phyloP scores from a whole-genome alignment of 2,329 filamentous ascomycete species.

The Cyphellophora europaea region DNA sequence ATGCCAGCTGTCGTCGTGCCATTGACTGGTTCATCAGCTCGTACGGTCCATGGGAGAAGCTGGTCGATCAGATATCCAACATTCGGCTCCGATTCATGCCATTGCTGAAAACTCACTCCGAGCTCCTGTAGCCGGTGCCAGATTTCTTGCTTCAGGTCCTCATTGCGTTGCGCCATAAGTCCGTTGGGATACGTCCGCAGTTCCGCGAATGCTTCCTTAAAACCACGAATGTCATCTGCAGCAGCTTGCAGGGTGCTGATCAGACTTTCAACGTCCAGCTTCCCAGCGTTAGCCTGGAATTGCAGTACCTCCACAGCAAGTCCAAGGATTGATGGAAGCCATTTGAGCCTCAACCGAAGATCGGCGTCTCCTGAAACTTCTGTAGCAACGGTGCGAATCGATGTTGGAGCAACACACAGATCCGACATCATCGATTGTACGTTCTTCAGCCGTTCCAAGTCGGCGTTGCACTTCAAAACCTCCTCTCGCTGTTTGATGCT shows the following conservation, averaged over 20 bases:
- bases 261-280: slow-evolving; percentile 37
- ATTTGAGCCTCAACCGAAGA: background rate
- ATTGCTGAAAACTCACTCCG: too few species aligned
- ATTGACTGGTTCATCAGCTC: background rate
- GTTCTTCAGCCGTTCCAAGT: background rate
- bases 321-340: background rate
- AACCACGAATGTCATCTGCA: slow-evolving; percentile 37
- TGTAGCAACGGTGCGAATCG: background rate
- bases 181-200: slow-evolving; percentile 43
- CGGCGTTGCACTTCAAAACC: background rate
- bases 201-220: slow-evolving; percentile 33
- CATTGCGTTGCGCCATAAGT: slow-evolving; percentile 25
- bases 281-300: slow-evolving; percentile 58
- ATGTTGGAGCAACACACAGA: too few species aligned
- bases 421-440: background rate
- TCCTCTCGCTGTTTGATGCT: slow-evolving; percentile 28
- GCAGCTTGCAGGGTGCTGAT: slow-evolving; percentile 40
- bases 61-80: slow-evolving; percentile 58
- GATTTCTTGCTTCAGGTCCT: background rate
- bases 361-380: too few species aligned
- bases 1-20: slow-evolving; percentile 8
- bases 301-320: background rate
- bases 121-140: background rate
- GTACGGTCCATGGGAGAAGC: slow-evolving; percentile 54
- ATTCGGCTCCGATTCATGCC: slow-evolving; percentile 49